A percentile compares a stretch with the other conserved stretches of the same genome.
Evolutionary conservation across 371 early-diverging fungal species (phyloP).

Genomic region (Conidiobolus incongruus): DNA sequence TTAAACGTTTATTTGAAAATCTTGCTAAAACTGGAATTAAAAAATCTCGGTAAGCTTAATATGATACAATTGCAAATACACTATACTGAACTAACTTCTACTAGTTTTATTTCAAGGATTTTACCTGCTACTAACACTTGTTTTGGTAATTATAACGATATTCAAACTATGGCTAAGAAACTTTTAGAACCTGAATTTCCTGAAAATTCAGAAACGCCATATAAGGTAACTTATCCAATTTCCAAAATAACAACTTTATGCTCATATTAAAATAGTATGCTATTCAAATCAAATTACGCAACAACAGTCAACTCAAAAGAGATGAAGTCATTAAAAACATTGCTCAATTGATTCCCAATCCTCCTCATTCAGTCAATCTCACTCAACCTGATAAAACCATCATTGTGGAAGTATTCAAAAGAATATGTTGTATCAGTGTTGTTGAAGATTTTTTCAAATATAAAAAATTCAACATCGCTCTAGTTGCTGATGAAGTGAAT

Average conservation of each 20-base stretch:
- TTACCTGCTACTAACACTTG: conserved; percentile 37
- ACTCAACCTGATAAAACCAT: conserved; percentile 29
- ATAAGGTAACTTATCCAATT: conserved; percentile 7
- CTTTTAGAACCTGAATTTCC: conserved; percentile 28
- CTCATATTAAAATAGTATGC: conserved; percentile 24
- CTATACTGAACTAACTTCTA: not conserved
- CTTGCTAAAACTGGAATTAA: conserved; percentile 23
- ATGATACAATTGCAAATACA: not conserved
- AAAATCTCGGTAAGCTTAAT: conserved; percentile 20
- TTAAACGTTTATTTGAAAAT: conserved; percentile 28
- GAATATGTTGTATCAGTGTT: conserved; percentile 45
- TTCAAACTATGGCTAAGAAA: conserved; percentile 21
- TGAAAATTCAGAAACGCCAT: no score
- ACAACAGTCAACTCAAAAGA: conserved; percentile 28
- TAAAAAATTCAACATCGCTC: conserved; percentile 40
- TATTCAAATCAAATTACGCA: conserved; percentile 32
- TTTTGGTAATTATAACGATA: conserved; percentile 26
- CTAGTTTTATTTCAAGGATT: conserved; percentile 27
- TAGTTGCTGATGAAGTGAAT: no score
- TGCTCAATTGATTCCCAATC: conserved; percentile 24
- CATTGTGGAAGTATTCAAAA: conserved; percentile 46
- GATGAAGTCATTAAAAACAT: conserved; percentile 24
- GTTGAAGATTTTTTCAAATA: conserved; percentile 31
- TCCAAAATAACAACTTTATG: not conserved
- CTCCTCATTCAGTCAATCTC: conserved; percentile 33